These are phyloP conservation scores for Suhomyces pyralidae DNA, from an alignment of 805 yeast genomes.

Conservation along the genomic window DNA sequence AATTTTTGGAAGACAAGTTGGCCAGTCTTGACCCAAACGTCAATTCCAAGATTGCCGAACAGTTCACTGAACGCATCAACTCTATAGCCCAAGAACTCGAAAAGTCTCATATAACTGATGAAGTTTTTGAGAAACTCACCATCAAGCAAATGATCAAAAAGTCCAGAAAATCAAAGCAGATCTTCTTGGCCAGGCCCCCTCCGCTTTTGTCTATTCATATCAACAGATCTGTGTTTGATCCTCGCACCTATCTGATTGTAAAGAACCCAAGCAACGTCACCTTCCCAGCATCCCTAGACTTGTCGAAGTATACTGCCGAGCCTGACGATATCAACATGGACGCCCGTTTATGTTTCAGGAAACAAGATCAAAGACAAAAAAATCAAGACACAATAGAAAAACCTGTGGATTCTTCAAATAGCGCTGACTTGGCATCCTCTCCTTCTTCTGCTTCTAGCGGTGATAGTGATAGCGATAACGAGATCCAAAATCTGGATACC, in stretches of 20 bases:
- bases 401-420: neutral
- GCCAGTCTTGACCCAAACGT: slow-evolving; percentile 33
- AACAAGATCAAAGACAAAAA: slow-evolving; percentile 41
- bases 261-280: slow-evolving; percentile 82
- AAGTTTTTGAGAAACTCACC: slow-evolving; percentile 67
- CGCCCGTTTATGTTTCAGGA: slow-evolving; percentile 73
- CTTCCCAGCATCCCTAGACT: slow-evolving; percentile 67
- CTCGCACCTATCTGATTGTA: slow-evolving; percentile 74
- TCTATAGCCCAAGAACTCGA: slow-evolving; percentile 47
- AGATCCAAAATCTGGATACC: neutral
- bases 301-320: slow-evolving; percentile 67
- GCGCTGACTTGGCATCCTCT: neutral
- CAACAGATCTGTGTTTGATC: slow-evolving; percentile 91
- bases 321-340: slow-evolving; percentile 71
- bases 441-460: neutral
- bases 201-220: slow-evolving; percentile 81
- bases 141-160: slow-evolving; percentile 72
- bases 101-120: slow-evolving; percentile 74
- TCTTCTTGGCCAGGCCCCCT: slow-evolving; percentile 76
- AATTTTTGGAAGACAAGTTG: slow-evolving; percentile 44
- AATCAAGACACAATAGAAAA: neutral
- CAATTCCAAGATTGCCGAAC: slow-evolving; percentile 29
- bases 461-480: neutral
- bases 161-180: slow-evolving; percentile 81
- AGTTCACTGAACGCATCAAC: slow-evolving; percentile 27